Evolutionary conservation across 495 filamentous ascomycete genomes (phyloP).

Genomic region (Aspergillus taichungensis): DNA sequence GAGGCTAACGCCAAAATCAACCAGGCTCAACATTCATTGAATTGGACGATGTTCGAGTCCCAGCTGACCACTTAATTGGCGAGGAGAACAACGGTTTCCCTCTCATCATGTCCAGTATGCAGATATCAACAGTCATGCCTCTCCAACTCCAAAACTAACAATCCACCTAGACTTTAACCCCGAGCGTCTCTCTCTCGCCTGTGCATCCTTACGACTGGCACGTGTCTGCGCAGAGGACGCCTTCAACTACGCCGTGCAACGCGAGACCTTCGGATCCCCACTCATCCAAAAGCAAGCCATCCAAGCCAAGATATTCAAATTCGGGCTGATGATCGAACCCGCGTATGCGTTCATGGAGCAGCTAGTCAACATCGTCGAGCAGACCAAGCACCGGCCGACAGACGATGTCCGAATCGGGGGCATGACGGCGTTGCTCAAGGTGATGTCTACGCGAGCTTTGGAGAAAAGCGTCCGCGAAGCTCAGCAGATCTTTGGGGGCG

Average conservation of each 20-base stretch:
- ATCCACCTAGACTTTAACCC: conserved; percentile 34
- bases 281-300: conserved; percentile 39
- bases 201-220: conserved; percentile 33
- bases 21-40: conserved; percentile 40
- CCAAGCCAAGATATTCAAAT: conserved; percentile 40
- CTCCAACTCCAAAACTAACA: background rate
- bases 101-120: conserved; percentile 41
- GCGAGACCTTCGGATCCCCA: conserved; percentile 41
- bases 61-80: conserved; percentile 33
- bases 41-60: conserved; percentile 39
- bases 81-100: conserved; percentile 41
- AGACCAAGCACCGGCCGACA: conserved; percentile 23
- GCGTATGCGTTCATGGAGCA: conserved; percentile 43
- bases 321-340: conserved; percentile 41
- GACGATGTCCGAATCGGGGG: conserved; percentile 39
- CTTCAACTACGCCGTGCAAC: conserved; percentile 38
- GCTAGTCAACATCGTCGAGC: conserved; percentile 35
- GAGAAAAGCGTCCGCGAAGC: conserved; percentile 51
- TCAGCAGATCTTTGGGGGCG: conserved; percentile 52
- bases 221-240: conserved; percentile 42
- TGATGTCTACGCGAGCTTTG: conserved; percentile 44
- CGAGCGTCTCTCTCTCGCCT: conserved; percentile 36
- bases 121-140: background rate
- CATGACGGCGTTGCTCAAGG: conserved; percentile 42
- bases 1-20: background rate